These are phyloP conservation scores for Botryotinia narcissicola DNA, from an alignment of 2,329 filamentous ascomycete genomes.

Conservation along the genomic window DNA sequence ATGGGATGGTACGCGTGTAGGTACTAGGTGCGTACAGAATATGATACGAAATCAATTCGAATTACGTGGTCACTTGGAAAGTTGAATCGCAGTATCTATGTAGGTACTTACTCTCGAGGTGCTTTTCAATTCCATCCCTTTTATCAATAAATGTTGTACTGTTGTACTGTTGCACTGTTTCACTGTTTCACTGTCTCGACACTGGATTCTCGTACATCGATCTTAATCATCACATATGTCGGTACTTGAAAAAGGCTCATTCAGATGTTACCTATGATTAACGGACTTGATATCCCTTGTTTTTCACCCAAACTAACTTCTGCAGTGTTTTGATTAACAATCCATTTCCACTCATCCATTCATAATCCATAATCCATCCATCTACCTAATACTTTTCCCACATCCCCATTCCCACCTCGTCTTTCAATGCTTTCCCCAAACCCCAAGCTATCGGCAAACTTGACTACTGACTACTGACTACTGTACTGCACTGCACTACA, in stretches of 20 bases:
- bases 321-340: not conserved
- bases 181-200: not conserved
- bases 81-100: not conserved
- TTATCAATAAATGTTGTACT: not conserved
- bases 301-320: not conserved
- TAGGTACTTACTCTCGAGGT: too few species aligned
- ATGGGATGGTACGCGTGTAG: not conserved
- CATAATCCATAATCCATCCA: not conserved
- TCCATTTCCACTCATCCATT: not conserved
- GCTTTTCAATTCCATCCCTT: not conserved
- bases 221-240: not conserved
- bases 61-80: not conserved
- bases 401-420: not conserved
- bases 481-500: not conserved
- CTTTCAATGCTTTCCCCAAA: not conserved
- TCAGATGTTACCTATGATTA: not conserved
- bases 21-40: not conserved
- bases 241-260: not conserved
- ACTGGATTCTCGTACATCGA: not conserved
- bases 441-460: conserved; percentile 7
- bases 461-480: not conserved
- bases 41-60: not conserved
- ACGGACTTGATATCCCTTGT: not conserved
- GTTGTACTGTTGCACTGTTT: too few species aligned
- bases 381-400: not conserved